These are phyloP conservation scores for Fraxinus cuspidata DNA, from an alignment of 257 asterid genomes.

Conservation along the genomic window DNA sequence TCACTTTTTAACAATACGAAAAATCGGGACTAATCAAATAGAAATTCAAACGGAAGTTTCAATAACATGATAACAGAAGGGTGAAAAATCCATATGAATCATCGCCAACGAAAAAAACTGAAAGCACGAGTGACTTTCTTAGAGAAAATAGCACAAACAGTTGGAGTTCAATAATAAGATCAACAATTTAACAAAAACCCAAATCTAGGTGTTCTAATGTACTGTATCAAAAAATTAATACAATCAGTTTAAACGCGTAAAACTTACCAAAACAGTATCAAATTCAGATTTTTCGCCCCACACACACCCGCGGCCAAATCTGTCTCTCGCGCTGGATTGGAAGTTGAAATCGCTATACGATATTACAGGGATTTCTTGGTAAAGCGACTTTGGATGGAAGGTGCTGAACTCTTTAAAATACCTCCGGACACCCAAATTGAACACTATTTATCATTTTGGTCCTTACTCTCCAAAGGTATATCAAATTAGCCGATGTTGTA, in stretches of 20 bases:
- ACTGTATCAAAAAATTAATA: neutral
- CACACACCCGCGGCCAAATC: neutral
- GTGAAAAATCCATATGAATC: neutral
- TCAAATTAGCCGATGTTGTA: neutral
- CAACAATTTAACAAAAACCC: neutral
- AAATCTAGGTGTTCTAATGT: neutral
- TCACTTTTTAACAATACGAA: too few species aligned
- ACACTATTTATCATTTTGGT: neutral
- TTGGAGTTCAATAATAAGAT: neutral
- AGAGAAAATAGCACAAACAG: neutral
- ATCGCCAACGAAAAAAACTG: neutral
- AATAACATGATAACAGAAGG: too few species aligned
- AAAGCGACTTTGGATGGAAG: neutral
- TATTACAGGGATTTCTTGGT: too few species aligned
- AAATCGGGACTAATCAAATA: too few species aligned
- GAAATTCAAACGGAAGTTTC: too few species aligned
- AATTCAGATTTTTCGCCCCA: neutral
- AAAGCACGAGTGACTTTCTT: neutral
- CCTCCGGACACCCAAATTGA: neutral
- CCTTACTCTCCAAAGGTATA: neutral
- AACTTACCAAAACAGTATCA: neutral
- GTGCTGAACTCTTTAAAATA: too few species aligned
- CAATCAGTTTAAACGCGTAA: neutral
- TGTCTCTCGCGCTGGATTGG: neutral
- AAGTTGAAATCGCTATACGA: neutral